These are phyloP conservation scores for Gossypium raimondii DNA, from an alignment of 345 rosid species.

Conservation along the genomic window DNA sequence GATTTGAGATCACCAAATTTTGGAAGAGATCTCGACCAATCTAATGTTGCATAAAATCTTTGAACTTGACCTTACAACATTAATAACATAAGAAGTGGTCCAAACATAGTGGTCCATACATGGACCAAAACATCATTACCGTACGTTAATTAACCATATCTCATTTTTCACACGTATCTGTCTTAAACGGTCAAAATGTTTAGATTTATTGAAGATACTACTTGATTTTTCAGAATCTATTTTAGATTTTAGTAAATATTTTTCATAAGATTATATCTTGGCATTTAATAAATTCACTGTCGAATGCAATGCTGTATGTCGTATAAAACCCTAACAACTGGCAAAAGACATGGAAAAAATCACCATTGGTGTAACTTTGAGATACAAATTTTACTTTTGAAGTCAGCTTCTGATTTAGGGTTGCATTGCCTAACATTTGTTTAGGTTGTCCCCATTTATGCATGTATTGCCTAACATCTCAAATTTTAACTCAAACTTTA, in stretches of 20 bases:
- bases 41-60: not conserved
- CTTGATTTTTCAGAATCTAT: not conserved
- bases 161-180: not conserved
- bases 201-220: not conserved
- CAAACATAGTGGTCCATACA: not conserved
- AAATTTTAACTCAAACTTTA: too few relatives aligned
- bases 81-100: not conserved
- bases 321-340: not conserved
- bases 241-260: not conserved
- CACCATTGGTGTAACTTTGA: constrained; percentile 2
- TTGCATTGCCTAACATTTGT: not conserved
- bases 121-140: not conserved
- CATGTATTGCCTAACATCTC: not conserved
- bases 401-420: not conserved
- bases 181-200: not conserved
- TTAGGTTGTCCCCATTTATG: not conserved
- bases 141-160: not conserved
- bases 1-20: not conserved
- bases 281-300: not conserved
- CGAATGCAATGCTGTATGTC: not conserved
- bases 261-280: not conserved
- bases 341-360: not conserved
- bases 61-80: not conserved
- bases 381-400: not conserved
- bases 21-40: not conserved